A percentile compares a stretch with the other conserved stretches of the same genome.
Evolutionary conservation across 2,329 filamentous ascomycete species (phyloP).

Genomic region (Furcasterigmium sp.): DNA sequence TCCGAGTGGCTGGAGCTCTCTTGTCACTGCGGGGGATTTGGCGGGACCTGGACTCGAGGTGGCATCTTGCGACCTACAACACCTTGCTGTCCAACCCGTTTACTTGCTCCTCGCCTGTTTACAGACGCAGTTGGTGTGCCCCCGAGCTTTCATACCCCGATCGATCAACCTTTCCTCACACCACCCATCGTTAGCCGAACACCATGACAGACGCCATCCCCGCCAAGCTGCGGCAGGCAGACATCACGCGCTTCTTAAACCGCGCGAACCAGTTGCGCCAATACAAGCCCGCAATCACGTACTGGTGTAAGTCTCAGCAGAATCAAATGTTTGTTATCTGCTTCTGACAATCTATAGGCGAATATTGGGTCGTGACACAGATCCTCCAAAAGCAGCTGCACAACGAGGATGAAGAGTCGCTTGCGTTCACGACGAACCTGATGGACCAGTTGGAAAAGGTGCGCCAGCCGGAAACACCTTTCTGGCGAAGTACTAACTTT

Average conservation of each 20-base stretch:
- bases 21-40: neutral
- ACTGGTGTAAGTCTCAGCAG: slow-evolving; percentile 73
- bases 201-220: slow-evolving; percentile 71
- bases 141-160: too few species aligned
- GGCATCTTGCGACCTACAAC: neutral
- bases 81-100: neutral
- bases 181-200: neutral
- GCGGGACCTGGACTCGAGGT: too few species aligned
- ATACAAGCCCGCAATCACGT: slow-evolving; percentile 82
- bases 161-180: too few species aligned
- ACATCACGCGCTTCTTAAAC: slow-evolving; percentile 78
- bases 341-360: slow-evolving; percentile 45
- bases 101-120: too few species aligned
- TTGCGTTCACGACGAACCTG: slow-evolving; percentile 72
- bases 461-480: slow-evolving; percentile 14
- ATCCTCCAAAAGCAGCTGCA: slow-evolving; percentile 81
- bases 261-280: slow-evolving; percentile 80
- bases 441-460: slow-evolving; percentile 90
- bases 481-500: slow-evolving; percentile 5
- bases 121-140: too few species aligned
- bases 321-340: neutral
- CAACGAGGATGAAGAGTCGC: slow-evolving; percentile 69
- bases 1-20: neutral
- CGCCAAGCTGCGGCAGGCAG: slow-evolving; percentile 68
- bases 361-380: slow-evolving; percentile 90